Conservation (phyloP, 1,284 basidiomycete species). For the Malassezia equina region DNA sequence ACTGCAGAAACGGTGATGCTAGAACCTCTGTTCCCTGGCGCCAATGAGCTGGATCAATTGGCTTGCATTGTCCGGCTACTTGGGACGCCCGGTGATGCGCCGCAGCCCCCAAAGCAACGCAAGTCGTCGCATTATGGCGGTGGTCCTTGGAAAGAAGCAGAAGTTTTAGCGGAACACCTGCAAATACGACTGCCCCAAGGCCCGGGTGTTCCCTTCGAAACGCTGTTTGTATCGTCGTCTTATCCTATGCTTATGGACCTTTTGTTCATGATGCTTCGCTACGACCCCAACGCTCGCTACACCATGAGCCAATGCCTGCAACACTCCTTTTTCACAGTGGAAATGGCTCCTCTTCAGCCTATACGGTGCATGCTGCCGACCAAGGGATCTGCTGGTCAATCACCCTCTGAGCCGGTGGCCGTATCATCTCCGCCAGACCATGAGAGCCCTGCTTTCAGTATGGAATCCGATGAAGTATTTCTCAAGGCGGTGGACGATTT, state of each 20-base stretch:
- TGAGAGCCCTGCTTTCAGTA: background rate
- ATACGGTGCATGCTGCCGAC: background rate
- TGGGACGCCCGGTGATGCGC: slow-evolving; percentile 78
- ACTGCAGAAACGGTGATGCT: slow-evolving; percentile 92
- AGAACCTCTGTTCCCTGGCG: slow-evolving; percentile 94
- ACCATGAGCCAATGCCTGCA: slow-evolving; percentile 76
- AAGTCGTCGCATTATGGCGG: slow-evolving; percentile 60
- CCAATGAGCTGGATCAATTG: slow-evolving; percentile 86
- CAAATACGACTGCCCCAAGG: slow-evolving; percentile 89
- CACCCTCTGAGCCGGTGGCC: background rate
- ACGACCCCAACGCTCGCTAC: slow-evolving; percentile 74
- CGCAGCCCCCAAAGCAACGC: slow-evolving; percentile 60
- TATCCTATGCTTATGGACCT: slow-evolving; percentile 68
- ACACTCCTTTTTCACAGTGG: slow-evolving; percentile 71
- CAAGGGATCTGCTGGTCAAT: background rate
- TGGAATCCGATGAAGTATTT: background rate
- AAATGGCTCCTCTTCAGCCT: slow-evolving; percentile 21
- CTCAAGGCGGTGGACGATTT: background rate
- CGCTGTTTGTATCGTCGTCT: slow-evolving; percentile 12
- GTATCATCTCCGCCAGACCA: background rate
- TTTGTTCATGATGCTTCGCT: slow-evolving; percentile 80
- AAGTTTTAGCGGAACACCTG: slow-evolving; percentile 71
- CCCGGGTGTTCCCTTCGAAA: slow-evolving; percentile 9
- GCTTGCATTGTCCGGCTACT: slow-evolving; percentile 77
- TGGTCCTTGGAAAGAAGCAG: slow-evolving; percentile 79